phyloP scores from a whole-genome alignment of 2,329 filamentous ascomycete species.

The Cladorrhinum sp. region DNA sequence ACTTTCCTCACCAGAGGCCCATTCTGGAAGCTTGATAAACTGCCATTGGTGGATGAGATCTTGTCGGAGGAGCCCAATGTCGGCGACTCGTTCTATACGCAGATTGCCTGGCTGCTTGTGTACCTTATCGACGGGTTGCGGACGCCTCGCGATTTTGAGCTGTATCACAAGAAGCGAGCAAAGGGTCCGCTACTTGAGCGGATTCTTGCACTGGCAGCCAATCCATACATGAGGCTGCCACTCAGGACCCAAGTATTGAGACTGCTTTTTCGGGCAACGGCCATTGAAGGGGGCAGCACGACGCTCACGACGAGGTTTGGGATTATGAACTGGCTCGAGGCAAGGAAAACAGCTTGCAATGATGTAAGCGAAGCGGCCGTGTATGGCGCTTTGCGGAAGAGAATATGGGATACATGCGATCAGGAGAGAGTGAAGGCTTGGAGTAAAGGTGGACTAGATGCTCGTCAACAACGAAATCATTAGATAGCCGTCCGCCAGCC shows the following conservation, averaged over 20 bases:
- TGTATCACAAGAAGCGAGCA: slow-evolving; percentile 58
- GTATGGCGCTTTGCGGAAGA: slow-evolving; percentile 52
- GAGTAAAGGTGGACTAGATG: slow-evolving; percentile 52
- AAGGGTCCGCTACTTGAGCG: slow-evolving; percentile 62
- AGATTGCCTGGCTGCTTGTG: slow-evolving; percentile 70
- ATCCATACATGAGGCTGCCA: slow-evolving; percentile 58
- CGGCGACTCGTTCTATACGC: slow-evolving; percentile 69
- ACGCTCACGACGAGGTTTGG: slow-evolving; percentile 78
- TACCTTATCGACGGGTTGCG: slow-evolving; percentile 68
- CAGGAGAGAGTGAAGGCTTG: slow-evolving; percentile 62
- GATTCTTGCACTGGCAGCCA: slow-evolving; percentile 65
- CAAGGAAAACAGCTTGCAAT: slow-evolving; percentile 44
- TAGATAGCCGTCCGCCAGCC: neutral
- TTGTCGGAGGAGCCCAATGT: slow-evolving; percentile 64
- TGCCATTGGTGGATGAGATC: slow-evolving; percentile 66
- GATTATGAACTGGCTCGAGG: slow-evolving; percentile 70
- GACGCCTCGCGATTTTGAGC: slow-evolving; percentile 55
- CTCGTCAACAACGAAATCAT: neutral
- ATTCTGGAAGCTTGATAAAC: slow-evolving; percentile 68
- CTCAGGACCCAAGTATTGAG: slow-evolving; percentile 58
- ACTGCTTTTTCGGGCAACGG: slow-evolving; percentile 65
- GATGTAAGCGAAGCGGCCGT: slow-evolving; percentile 41
- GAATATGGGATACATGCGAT: slow-evolving; percentile 65
- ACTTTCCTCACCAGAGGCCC: slow-evolving; percentile 76
- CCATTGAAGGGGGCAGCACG: slow-evolving; percentile 68